Conservation (phyloP, 2,329 filamentous ascomycete genomes). For the Fusarium torreyae region DNA sequence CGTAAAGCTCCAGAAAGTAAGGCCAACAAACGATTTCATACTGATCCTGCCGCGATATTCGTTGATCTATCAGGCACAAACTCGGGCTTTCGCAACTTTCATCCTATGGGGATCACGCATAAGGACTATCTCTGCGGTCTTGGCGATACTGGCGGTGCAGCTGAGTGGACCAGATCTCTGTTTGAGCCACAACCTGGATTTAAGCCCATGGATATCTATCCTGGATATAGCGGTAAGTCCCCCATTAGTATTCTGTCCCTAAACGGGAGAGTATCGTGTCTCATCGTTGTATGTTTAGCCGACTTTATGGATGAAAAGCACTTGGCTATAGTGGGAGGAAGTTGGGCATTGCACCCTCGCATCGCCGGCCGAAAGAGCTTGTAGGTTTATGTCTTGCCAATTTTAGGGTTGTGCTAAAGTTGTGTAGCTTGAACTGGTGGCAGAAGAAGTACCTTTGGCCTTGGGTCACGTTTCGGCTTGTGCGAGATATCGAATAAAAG, state of each 20-base stretch:
- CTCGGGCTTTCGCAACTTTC: conserved; percentile 26
- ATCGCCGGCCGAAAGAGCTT: conserved; percentile 33
- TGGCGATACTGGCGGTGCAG: conserved; percentile 32
- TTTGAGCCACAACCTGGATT: conserved; percentile 28
- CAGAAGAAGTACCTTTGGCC: conserved; percentile 38
- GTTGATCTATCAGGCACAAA: conserved; percentile 18
- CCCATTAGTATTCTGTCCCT: accelerated
- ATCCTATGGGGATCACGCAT: conserved; percentile 20
- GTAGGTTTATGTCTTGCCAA: neutral
- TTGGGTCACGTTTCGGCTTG: conserved; percentile 36
- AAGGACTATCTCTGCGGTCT: conserved; percentile 24
- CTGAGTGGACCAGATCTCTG: conserved; percentile 26
- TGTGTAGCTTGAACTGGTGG: conserved; percentile 34
- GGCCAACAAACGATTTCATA: conserved; percentile 17
- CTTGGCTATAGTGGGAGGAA: conserved; percentile 24
- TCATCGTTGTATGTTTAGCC: conserved; percentile 1
- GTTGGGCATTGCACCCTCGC: conserved; percentile 35
- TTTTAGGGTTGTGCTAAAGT: neutral
- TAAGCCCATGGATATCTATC: conserved; percentile 38
- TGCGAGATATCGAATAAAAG: conserved; percentile 1
- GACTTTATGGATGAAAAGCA: conserved; percentile 42
- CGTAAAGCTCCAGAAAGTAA: conserved; percentile 10
- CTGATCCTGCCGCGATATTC: conserved; percentile 11
- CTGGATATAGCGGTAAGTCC: conserved; percentile 30
- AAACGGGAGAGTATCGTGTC: accelerated